Base-by-base conservation (phyloP, 768 basidiomycete genomes). In the Termitomyces sp. region DNA sequence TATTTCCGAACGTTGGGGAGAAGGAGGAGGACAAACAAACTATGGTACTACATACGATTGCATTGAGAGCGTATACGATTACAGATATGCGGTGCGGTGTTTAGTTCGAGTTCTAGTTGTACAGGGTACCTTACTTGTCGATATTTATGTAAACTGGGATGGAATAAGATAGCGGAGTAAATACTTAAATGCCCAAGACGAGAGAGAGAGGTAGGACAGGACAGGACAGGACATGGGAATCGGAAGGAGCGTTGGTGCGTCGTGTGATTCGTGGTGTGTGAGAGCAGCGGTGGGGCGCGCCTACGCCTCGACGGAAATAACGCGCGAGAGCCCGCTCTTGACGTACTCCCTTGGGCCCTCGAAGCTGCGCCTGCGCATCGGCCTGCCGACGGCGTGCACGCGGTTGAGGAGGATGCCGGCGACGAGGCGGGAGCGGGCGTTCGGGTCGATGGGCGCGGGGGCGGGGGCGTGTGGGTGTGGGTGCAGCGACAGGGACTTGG, bases 321-420 rank as follows among this genome's bases (percentile, higher is more conserved):
- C 77, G 60, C 72, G 76, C 63, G 81, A 83, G 57, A 85, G 66
- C 40, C 80, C 71, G 60, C 84, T 85, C 63, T 77, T 80, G 62
- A 80, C 76, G 61, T 85, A 85, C 61, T 70, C 68, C 62, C 69
- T 73, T 33, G 74, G 73, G 33, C 44, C 63, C 7, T 67, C 64
- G 33, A 68, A 62, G 13, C 67, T 69, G 4, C 71, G 71, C 57
- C 80, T 70, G n/a, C 82, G 72, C 75, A 81, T 75, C 1, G 83
- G 83, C 56, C 74, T 76, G n/a, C 83, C 82, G 4, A 76, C 76
- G 0, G 74, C 77, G 59, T 79, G 78, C 36, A 82, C 78, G 22
- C 84, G 74, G 63, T 79, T 80, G 27, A 87, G 72, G 33, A 87
- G 67, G 46, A 83, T 83, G 20, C 81, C 82, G 2, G 85, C 85